These are phyloP conservation scores for Ambrosia trifida DNA, from an alignment of 129 eudicot species.

Conservation along the genomic window DNA sequence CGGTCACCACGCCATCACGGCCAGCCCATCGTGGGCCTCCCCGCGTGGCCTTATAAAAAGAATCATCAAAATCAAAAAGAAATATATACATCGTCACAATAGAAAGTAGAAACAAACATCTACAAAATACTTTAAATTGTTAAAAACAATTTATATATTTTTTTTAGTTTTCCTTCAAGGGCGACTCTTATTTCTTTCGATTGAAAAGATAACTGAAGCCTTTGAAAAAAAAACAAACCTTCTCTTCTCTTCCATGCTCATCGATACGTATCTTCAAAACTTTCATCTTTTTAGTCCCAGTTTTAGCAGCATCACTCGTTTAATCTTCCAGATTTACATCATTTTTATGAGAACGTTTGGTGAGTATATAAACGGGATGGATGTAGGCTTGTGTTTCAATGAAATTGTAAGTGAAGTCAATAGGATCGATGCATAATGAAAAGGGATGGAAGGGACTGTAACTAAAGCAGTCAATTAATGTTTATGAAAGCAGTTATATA, in stretches of 20 bases:
- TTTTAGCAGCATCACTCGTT: constrained; percentile 43
- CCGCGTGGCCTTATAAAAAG: too few species aligned
- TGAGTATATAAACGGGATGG: too few species aligned
- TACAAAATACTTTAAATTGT: neutral
- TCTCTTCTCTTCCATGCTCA: constrained; percentile 99
- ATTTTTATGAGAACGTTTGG: constrained; percentile 21
- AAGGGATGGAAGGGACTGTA: too few species aligned
- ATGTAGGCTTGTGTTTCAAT: too few species aligned
- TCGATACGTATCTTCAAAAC: constrained; percentile 86
- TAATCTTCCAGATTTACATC: constrained; percentile 37
- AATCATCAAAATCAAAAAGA: constrained; percentile 17
- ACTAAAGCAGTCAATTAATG: too few species aligned
- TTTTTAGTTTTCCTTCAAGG: neutral
- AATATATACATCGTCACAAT: neutral
- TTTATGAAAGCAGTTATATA: too few species aligned
- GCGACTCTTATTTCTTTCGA: neutral
- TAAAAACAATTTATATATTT: neutral
- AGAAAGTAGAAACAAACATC: neutral
- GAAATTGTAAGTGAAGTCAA: too few species aligned
- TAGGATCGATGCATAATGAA: too few species aligned
- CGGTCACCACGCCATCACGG: too few species aligned
- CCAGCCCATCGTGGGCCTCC: too few species aligned
- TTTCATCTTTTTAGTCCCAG: constrained; percentile 67
- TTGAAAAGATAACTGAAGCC: neutral
- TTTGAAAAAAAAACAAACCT: constrained; percentile 1